Base-by-base conservation (phyloP, 164 flowering plant species). In the Nelumbo lutea region DNA sequence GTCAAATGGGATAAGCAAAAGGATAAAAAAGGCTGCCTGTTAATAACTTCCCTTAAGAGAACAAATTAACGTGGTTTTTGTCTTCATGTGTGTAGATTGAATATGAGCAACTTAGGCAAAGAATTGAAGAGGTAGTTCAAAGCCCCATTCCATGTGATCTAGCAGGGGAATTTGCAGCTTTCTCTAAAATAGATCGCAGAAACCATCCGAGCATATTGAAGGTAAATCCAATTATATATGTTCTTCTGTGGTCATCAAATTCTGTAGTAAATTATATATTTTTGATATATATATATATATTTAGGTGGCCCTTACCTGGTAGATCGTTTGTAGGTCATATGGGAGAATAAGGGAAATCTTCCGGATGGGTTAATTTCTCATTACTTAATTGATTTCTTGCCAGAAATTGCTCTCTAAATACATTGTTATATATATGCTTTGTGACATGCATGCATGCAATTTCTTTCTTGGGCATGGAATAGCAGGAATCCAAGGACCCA, bases 171-270 rank as follows among this genome's bases (percentile, higher is more conserved):
- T 80, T 72, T 56, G 77, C 72, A 1, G 79, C 43, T 69, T 86
- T 89, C 68, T 60, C 78, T 1, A 73, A 80, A 9, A 62, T 63
- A 6, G 74, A 83, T 9, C 61, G 76, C 9, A 50, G 48, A 13
- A 78, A 85, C 56, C 89, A 89, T 76, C 74, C 81, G 1, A 61
- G 76, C 4, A 84, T 87, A 4, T 62, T 87, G 38, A 87, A 85
- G 90, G 89, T 85, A 70, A 3, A 53, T 48, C 38, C 4, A 9
- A 42, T 42, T 13, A 3, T 50, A 1, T 13, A 3, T 27, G 27
- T 27, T 27, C 27, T 27, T 27, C 27, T 27, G 27, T 27, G 27
- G 27, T 27, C 27, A 27, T 27, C 27, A 27, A n/a, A 27, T 27
- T 27, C 27, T 27, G 27, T 50, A 50, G 9, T 13, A 9, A 50